phyloP scores from a whole-genome alignment of 768 basidiomycete genomes.

The Suillus variegatus region DNA sequence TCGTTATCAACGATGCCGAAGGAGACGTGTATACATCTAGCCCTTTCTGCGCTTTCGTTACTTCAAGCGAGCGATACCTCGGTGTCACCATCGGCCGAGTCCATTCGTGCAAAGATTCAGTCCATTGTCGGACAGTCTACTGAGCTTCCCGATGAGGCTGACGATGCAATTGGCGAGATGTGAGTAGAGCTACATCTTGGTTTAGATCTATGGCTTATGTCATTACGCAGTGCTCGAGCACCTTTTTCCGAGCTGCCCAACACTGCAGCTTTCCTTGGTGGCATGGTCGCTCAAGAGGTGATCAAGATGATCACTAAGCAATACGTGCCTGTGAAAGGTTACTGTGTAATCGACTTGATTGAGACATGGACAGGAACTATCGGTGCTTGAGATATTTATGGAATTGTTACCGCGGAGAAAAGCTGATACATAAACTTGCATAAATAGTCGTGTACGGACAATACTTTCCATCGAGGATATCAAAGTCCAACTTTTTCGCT shows the following conservation, averaged over 20 bases:
- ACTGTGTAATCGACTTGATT: slow-evolving; percentile 82
- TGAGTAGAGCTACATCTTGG: slow-evolving; percentile 40
- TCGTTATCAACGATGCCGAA: slow-evolving; percentile 46
- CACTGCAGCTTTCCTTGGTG: slow-evolving; percentile 91
- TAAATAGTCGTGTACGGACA: neutral
- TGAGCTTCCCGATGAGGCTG: slow-evolving; percentile 55
- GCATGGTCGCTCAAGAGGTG: slow-evolving; percentile 91
- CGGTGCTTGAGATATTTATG: slow-evolving; percentile 18
- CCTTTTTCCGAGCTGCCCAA: slow-evolving; percentile 89
- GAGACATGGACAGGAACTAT: slow-evolving; percentile 73
- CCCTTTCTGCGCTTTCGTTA: slow-evolving; percentile 60
- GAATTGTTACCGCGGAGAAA: neutral
- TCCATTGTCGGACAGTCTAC: slow-evolving; percentile 49
- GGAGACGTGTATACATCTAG: slow-evolving; percentile 69
- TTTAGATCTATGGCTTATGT: slow-evolving; percentile 7
- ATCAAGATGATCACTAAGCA: slow-evolving; percentile 98
- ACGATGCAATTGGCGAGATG: slow-evolving; percentile 75
- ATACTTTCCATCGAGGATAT: neutral
- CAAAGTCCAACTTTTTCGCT: neutral
- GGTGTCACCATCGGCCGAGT: slow-evolving; percentile 47
- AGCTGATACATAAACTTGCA: no score
- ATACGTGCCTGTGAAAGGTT: slow-evolving; percentile 88
- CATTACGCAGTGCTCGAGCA: slow-evolving; percentile 60
- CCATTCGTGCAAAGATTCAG: slow-evolving; percentile 52
- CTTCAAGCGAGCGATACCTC: slow-evolving; percentile 29